phyloP scores from a whole-genome alignment of 2,329 filamentous ascomycete species.

The Cylindrodendrum hubeiense region DNA sequence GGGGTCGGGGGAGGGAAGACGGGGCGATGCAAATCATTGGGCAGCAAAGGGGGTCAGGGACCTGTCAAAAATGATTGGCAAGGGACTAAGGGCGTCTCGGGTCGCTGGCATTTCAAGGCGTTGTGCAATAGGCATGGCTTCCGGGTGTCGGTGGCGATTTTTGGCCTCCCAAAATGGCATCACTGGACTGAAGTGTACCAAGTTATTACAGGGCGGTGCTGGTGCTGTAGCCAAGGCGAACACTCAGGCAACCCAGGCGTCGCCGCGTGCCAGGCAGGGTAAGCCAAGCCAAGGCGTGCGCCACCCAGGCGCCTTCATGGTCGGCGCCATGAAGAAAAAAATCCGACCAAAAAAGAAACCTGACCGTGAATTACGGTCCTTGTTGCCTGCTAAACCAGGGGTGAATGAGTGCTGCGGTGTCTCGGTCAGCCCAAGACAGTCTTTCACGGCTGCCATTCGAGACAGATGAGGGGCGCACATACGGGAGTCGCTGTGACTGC shows the following conservation, averaged over 20 bases:
- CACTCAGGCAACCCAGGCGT: constrained; percentile 16
- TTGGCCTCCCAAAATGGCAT: not conserved
- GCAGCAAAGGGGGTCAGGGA: constrained; percentile 34
- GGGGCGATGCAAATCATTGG: constrained; percentile 41
- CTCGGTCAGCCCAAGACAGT: constrained; percentile 17
- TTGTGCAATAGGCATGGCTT: not conserved
- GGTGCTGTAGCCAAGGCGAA: constrained; percentile 26
- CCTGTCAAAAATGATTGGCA: constrained; percentile 3
- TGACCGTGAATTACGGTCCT: constrained; percentile 5
- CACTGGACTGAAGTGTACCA: constrained; percentile 4
- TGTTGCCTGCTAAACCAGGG: constrained; percentile 34
- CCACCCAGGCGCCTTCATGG: constrained; percentile 18
- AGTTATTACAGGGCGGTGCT: constrained; percentile 29
- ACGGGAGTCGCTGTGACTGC: constrained; percentile 29
- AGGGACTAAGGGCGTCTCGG: not conserved
- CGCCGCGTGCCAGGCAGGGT: constrained; percentile 28
- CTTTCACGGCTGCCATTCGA: constrained; percentile 32
- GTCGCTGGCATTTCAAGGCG: constrained; percentile 6
- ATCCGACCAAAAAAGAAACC: constrained; percentile 23
- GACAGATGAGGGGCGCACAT: constrained; percentile 12
- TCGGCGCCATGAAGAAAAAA: constrained; percentile 29
- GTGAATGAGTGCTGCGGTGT: constrained; percentile 26
- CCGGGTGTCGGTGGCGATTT: constrained; percentile 5
- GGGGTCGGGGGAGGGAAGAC: constrained; percentile 20
- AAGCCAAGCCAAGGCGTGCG: constrained; percentile 40